phyloP scores from a whole-genome alignment of 164 flowering plant genomes.

The Saururus chinensis region DNA sequence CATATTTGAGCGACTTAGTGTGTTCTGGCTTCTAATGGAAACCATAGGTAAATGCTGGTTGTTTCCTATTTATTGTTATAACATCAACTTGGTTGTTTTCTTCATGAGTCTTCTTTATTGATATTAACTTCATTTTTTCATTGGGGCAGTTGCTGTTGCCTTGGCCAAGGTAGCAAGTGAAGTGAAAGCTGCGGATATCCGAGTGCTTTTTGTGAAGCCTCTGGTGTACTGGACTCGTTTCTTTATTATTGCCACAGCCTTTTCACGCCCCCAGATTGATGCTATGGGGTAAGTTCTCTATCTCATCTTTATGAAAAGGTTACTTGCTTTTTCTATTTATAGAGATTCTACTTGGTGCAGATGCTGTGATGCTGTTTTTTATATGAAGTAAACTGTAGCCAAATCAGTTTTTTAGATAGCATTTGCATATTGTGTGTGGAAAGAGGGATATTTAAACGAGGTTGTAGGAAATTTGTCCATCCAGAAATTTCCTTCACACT shows the following conservation, averaged over 20 bases:
- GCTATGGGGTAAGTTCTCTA: slow-evolving; percentile 61
- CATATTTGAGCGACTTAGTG: too few species aligned
- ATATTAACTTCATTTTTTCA: background rate
- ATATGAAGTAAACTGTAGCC: background rate
- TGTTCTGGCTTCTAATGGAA: too few species aligned
- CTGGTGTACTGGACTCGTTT: slow-evolving; percentile 94
- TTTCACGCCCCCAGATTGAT: slow-evolving; percentile 89
- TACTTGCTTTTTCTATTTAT: background rate
- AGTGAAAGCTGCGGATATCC: slow-evolving; percentile 86
- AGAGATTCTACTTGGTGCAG: background rate
- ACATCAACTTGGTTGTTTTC: too few species aligned
- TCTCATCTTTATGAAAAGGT: background rate
- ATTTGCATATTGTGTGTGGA: too few species aligned
- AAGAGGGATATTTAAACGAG: too few species aligned
- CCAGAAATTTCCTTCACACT: too few species aligned
- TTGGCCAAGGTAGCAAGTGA: slow-evolving; percentile 90
- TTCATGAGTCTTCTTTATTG: background rate
- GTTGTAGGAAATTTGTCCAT: too few species aligned
- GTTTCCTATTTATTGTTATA: too few species aligned
- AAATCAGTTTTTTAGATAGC: background rate
- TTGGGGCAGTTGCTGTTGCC: slow-evolving; percentile 71
- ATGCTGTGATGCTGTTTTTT: background rate
- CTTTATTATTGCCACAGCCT: slow-evolving; percentile 92
- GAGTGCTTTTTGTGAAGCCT: slow-evolving; percentile 93
- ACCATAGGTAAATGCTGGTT: too few species aligned